Percentiles rank a stretch among this genome's conserved stretches.
Conservation (phyloP, 148 eudicot genomes). For the Arbutus unedo region DNA sequence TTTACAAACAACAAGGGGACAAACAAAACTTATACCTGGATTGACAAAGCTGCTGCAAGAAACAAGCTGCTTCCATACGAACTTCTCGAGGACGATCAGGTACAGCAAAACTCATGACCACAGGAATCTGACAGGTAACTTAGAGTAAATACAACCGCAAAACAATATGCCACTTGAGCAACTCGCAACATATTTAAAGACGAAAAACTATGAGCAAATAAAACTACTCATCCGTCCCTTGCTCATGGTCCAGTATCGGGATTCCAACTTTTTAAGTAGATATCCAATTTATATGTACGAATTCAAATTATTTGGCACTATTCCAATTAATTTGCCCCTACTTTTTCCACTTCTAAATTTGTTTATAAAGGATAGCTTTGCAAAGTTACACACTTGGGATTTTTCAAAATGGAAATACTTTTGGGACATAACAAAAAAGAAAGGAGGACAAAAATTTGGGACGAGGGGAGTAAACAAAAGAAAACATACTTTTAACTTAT, state of each 20-base stretch:
- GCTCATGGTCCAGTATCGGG: not conserved
- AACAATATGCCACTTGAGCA: not conserved
- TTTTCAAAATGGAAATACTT: not conserved
- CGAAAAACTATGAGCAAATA: not conserved
- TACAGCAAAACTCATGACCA: constrained; percentile 83
- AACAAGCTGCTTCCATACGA: constrained; percentile 96
- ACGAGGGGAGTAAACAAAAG: not conserved
- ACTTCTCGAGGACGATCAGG: constrained; percentile 93
- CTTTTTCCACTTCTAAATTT: not conserved
- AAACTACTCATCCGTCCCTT: not conserved
- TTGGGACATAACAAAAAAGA: not conserved
- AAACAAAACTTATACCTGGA: constrained; percentile 53
- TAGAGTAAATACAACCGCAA: constrained; percentile 1
- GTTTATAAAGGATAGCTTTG: not conserved
- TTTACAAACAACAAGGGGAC: not conserved
- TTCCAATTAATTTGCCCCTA: not conserved
- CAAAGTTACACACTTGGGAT: no score
- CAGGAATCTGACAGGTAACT: constrained; percentile 57
- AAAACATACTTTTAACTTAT: not conserved
- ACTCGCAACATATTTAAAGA: not conserved
- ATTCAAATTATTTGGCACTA: not conserved
- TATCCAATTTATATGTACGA: not conserved
- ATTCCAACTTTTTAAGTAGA: not conserved
- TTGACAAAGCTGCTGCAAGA: constrained; percentile 94
- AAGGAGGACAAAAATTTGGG: not conserved